Evolutionary conservation across 2,329 filamentous ascomycete species (phyloP).

Genomic region (Colletotrichum spaethianum): DNA sequence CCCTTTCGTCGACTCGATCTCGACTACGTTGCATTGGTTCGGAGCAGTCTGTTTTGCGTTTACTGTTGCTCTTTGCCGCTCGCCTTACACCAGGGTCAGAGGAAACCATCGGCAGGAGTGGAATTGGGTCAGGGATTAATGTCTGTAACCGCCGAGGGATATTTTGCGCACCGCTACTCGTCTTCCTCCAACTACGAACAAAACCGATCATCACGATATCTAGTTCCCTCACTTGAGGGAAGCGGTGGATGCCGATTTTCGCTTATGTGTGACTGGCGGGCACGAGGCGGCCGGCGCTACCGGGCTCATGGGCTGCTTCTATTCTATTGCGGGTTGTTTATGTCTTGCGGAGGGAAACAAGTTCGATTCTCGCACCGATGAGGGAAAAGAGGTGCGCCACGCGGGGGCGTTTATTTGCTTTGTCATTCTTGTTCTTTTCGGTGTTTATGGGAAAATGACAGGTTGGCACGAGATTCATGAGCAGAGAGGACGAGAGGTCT

Average conservation of each 20-base stretch:
- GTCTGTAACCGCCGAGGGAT: conserved; percentile 31
- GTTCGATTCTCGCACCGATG: conserved; percentile 26
- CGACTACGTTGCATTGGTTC: conserved; percentile 24
- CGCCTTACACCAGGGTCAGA: conserved; percentile 12
- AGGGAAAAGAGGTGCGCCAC: conserved; percentile 22
- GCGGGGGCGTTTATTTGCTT: conserved; percentile 38
- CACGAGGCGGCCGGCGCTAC: conserved; percentile 30
- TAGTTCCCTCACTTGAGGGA: conserved; percentile 7
- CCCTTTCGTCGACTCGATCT: conserved; percentile 26
- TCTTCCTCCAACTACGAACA: conserved; percentile 22
- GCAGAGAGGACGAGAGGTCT: conserved; percentile 30
- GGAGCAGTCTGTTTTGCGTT: conserved; percentile 28
- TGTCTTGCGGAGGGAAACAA: conserved; percentile 12
- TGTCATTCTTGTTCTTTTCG: conserved; percentile 28
- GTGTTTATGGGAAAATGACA: conserved; percentile 36
- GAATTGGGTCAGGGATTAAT: conserved; percentile 37
- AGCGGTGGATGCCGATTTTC: conserved; percentile 10
- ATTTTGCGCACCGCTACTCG: not conserved
- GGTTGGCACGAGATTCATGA: conserved; percentile 36
- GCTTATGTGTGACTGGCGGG: conserved; percentile 24
- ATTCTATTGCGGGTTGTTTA: conserved; percentile 20
- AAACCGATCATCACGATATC: conserved; percentile 27
- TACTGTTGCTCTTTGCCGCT: conserved; percentile 24
- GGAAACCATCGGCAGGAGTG: conserved; percentile 16
- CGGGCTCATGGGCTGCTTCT: conserved; percentile 27